These are phyloP conservation scores for Kazachstania sp. DNA, from an alignment of 1,139 yeast genomes.

Conservation along the genomic window DNA sequence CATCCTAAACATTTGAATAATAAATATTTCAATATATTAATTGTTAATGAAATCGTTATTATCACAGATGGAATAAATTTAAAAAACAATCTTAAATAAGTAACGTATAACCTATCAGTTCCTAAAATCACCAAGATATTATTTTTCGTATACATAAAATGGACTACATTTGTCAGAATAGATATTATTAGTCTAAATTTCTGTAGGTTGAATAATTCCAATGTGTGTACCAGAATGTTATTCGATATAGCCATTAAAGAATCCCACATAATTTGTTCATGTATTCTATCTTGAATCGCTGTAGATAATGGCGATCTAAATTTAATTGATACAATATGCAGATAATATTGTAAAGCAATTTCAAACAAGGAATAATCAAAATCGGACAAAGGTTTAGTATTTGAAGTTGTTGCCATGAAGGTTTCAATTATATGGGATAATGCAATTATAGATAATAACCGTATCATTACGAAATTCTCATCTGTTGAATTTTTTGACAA, in stretches of 20 bases:
- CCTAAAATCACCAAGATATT: not conserved
- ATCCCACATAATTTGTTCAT: constrained; percentile 10
- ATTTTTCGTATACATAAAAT: not conserved
- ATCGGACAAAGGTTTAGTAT: constrained; percentile 21
- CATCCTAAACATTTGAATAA: not conserved
- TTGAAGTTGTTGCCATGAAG: constrained; percentile 20
- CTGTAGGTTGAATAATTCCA: constrained; percentile 20
- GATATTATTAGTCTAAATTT: constrained; percentile 15
- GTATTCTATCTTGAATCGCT: not conserved
- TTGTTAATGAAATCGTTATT: constrained; percentile 4
- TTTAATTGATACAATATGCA: constrained; percentile 1
- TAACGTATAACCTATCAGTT: not conserved
- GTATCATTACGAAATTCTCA: constrained; percentile 5
- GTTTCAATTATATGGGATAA: constrained; percentile 26
- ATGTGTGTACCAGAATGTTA: constrained; percentile 21
- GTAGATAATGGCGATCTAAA: constrained; percentile 6
- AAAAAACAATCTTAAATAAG: constrained; percentile 8
- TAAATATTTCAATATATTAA: not conserved
- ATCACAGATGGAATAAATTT: constrained; percentile 12
- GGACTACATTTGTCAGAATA: constrained; percentile 13
- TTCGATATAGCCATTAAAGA: constrained; percentile 20
- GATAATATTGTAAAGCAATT: constrained; percentile 21
- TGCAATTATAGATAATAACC: constrained; percentile 6
- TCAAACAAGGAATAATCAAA: constrained; percentile 26
- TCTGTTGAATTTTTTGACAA: not conserved